A percentile compares a stretch with the other conserved stretches of the same genome.
Evolutionary conservation across 2,329 filamentous ascomycete species (phyloP).

Genomic region (Diaporthe sp.): DNA sequence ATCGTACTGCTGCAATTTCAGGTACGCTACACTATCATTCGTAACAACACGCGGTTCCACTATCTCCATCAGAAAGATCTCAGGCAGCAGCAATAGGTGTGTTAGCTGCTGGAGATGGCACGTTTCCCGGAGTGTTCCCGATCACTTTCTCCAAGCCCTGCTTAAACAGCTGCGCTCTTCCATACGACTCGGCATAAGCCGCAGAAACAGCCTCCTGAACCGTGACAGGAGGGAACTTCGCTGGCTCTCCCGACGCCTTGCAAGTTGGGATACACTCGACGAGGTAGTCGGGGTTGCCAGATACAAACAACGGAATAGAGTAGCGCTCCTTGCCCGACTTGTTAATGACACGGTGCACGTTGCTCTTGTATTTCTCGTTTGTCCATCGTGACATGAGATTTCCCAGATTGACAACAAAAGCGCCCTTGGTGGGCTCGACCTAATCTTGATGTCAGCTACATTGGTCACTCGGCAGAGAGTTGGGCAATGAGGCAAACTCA

Average conservation of each 20-base stretch:
- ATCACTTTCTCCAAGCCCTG: slow-evolving; percentile 44
- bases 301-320: slow-evolving; percentile 65
- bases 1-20: neutral
- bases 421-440: slow-evolving; percentile 58
- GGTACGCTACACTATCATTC: neutral
- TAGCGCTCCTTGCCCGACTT: slow-evolving; percentile 61
- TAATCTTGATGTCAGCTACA: slow-evolving; percentile 40
- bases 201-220: slow-evolving; percentile 50
- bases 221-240: slow-evolving; percentile 50
- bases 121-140: neutral
- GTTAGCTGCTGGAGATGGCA: neutral
- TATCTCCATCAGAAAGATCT: neutral
- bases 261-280: slow-evolving; percentile 51
- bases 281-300: slow-evolving; percentile 60
- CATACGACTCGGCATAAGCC: slow-evolving; percentile 51
- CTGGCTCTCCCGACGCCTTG: slow-evolving; percentile 41
- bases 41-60: neutral
- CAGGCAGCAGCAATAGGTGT: slow-evolving; percentile 21
- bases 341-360: slow-evolving; percentile 67
- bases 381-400: slow-evolving; percentile 64
- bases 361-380: slow-evolving; percentile 64
- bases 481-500: slow-evolving; percentile 38
- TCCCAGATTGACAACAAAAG: slow-evolving; percentile 63
- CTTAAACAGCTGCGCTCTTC: slow-evolving; percentile 47
- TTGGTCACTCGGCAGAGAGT: neutral